Evolutionary conservation across 2,329 filamentous ascomycete species (phyloP).

Genomic region (Aschersonia sp.): DNA sequence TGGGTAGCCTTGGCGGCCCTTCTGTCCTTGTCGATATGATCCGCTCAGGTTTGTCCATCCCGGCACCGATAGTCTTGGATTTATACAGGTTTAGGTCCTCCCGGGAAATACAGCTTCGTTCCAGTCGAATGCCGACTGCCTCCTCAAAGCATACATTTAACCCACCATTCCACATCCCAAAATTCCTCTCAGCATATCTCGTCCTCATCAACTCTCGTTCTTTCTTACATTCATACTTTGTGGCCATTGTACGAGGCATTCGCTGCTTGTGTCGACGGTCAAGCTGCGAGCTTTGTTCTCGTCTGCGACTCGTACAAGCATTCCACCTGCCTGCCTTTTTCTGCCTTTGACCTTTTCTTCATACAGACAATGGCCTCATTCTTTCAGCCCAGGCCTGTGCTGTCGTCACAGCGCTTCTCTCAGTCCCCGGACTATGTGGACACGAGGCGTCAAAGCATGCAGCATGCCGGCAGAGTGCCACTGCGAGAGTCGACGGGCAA

Average conservation of each 20-base stretch:
- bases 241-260: constrained; percentile 14
- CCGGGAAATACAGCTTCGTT: constrained; percentile 17
- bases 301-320: constrained; percentile 14
- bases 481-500: constrained; percentile 39
- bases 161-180: constrained; percentile 26
- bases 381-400: constrained; percentile 28
- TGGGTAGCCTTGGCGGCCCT: constrained; percentile 13
- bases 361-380: constrained; percentile 19
- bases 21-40: constrained; percentile 15
- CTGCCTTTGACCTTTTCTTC: constrained; percentile 6
- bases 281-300: constrained; percentile 11
- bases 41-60: constrained; percentile 13
- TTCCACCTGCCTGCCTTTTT: constrained; percentile 14
- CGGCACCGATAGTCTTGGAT: constrained; percentile 21
- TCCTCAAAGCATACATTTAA: constrained; percentile 23
- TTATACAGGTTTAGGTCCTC: constrained; percentile 20
- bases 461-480: constrained; percentile 24
- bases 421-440: constrained; percentile 31
- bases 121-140: constrained; percentile 20
- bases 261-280: constrained; percentile 5
- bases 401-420: constrained; percentile 36
- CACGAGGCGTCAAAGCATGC: constrained; percentile 20
- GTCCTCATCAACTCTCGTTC: constrained; percentile 20
- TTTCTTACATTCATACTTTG: constrained; percentile 11
- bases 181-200: constrained; percentile 30